A percentile compares a stretch with the other conserved stretches of the same genome.
phyloP scores from a whole-genome alignment of 202 grass and related monocot species.

The Hordeum pubiflorum region DNA sequence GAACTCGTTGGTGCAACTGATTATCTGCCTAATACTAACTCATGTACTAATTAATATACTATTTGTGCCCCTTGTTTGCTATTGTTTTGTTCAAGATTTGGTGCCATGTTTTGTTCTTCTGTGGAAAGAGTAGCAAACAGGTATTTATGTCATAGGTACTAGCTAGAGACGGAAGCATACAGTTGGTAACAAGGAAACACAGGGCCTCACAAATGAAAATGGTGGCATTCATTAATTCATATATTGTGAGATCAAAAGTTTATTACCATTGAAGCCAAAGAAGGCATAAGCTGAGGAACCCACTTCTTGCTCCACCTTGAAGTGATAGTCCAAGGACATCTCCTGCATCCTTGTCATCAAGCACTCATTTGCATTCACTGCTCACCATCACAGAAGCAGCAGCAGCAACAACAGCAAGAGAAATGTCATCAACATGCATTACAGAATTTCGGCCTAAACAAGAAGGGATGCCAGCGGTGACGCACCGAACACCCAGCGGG shows the following conservation, averaged over 20 bases:
- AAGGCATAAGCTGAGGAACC: conserved; percentile 68
- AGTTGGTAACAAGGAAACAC: not conserved
- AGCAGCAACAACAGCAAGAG: not conserved
- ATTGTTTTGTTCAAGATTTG: too few relatives aligned
- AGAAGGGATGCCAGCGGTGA: not conserved
- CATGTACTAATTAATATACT: too few relatives aligned
- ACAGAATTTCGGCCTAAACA: not conserved
- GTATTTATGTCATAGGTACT: not conserved
- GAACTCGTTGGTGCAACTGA: not conserved
- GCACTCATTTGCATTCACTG: conserved; percentile 86
- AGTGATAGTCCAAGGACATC: conserved; percentile 94
- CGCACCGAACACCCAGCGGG: conserved; percentile 71
- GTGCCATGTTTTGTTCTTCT: not conserved
- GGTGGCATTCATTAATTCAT: not conserved
- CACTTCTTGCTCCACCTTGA: conserved; percentile 79
- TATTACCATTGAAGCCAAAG: conserved; percentile 83
- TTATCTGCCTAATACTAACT: not conserved
- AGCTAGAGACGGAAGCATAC: not conserved
- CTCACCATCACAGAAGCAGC: not conserved
- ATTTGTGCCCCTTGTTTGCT: not conserved
- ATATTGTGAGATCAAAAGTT: not conserved
- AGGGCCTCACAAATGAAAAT: not conserved
- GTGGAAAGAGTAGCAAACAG: too few relatives aligned
- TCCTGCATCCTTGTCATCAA: conserved; percentile 98
- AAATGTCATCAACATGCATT: not conserved